Evolutionary conservation across 345 rosid genomes (phyloP).

Genomic region (Lenwebbia sp.): DNA sequence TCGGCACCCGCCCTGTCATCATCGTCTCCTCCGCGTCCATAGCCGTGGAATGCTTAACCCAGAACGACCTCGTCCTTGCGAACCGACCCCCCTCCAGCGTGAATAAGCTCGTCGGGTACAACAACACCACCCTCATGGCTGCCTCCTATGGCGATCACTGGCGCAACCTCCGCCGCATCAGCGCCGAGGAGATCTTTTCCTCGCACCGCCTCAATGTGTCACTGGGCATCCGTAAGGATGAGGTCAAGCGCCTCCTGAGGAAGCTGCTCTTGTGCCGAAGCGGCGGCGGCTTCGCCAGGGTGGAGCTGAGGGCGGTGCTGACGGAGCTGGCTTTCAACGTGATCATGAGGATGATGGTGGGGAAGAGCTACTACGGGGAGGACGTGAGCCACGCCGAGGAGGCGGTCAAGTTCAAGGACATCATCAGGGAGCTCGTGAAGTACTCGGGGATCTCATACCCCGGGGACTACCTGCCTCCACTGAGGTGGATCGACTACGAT

Average conservation of each 20-base stretch:
- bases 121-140: slow-evolving; percentile 13
- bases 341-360: slow-evolving; percentile 25
- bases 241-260: slow-evolving; percentile 17
- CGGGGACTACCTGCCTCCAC: slow-evolving; percentile 33
- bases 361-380: slow-evolving; percentile 34
- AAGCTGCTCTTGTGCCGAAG: not conserved
- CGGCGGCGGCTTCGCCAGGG: slow-evolving; percentile 9
- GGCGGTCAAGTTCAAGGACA: slow-evolving; percentile 20
- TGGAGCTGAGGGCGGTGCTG: slow-evolving; percentile 25
- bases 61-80: slow-evolving; percentile 34
- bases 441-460: slow-evolving; percentile 15
- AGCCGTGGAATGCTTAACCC: slow-evolving; percentile 39
- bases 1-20: slow-evolving; percentile 19
- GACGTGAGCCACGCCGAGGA: slow-evolving; percentile 15
- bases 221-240: slow-evolving; percentile 17
- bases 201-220: slow-evolving; percentile 14
- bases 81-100: slow-evolving; percentile 26
- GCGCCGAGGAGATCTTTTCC: slow-evolving; percentile 28
- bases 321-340: slow-evolving; percentile 19
- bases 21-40: slow-evolving; percentile 15
- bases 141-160: slow-evolving; percentile 38
- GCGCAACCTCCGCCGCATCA: slow-evolving; percentile 50
- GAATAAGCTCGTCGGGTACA: slow-evolving; percentile 21
- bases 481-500: slow-evolving; percentile 19
- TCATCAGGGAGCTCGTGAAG: slow-evolving; percentile 18